Evolutionary conservation across 2,329 filamentous ascomycete genomes (phyloP).

Genomic region (Paraphoma chrysanthemicola): DNA sequence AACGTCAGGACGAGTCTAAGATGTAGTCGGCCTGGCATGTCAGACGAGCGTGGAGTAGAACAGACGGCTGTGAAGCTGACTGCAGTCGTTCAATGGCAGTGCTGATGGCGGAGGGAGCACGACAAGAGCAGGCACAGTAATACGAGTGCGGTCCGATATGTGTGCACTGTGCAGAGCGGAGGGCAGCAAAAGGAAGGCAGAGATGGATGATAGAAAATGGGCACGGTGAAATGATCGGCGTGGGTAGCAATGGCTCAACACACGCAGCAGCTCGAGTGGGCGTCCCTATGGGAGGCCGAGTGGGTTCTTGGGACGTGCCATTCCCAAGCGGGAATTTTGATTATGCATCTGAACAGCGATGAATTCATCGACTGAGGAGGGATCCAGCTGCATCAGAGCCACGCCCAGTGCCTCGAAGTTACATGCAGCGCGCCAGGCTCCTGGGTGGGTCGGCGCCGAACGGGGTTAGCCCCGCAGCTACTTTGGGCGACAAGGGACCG

Average conservation of each 20-base stretch:
- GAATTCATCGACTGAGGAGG: constrained; percentile 43
- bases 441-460: constrained; percentile 37
- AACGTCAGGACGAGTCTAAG: constrained; percentile 27
- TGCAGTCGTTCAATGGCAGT: constrained; percentile 25
- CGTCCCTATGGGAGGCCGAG: constrained; percentile 22
- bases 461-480: constrained; percentile 27
- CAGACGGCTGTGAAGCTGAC: constrained; percentile 36
- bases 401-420: constrained; percentile 43
- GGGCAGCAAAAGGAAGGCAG: constrained; percentile 13
- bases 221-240: constrained; percentile 14
- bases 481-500: constrained; percentile 34
- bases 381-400: constrained; percentile 36
- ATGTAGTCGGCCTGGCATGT: constrained; percentile 25
- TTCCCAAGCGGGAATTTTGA: constrained; percentile 38
- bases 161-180: constrained; percentile 4
- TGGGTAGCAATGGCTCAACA: constrained; percentile 17
- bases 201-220: constrained; percentile 17
- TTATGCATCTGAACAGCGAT: constrained; percentile 44
- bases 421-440: constrained; percentile 43
- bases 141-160: constrained; percentile 18
- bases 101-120: constrained; percentile 15
- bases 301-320: constrained; percentile 29
- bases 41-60: constrained; percentile 28
- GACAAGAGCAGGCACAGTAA: constrained; percentile 18
- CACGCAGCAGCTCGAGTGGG: constrained; percentile 23